phyloP scores from a whole-genome alignment of 176 grass and related monocot species.

The Eremochloa ophiuroides region DNA sequence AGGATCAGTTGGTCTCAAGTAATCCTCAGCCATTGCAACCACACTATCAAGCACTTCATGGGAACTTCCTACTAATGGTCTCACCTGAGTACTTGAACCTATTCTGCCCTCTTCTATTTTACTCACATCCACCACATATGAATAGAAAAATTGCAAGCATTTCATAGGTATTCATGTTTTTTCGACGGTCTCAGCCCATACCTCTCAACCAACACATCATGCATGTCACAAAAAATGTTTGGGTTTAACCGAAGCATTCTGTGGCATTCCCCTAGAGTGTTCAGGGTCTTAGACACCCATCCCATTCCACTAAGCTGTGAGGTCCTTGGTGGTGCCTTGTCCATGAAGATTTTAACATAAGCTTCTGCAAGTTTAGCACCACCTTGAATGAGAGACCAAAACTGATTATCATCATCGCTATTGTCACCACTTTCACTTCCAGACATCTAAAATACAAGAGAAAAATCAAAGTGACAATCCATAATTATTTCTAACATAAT shows the following conservation, averaged over 20 bases:
- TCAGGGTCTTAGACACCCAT: background rate
- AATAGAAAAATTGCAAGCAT: background rate
- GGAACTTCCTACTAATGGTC: background rate
- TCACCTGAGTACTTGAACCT: background rate
- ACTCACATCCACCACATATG: background rate
- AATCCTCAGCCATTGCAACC: background rate
- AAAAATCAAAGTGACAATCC: too few species aligned
- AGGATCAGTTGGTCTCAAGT: background rate
- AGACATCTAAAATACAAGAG: too few species aligned
- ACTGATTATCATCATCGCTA: background rate
- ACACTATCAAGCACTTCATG: background rate
- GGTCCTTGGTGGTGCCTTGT: background rate
- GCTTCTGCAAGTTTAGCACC: background rate
- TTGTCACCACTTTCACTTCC: background rate
- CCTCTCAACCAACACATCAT: background rate
- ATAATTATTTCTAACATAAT: too few species aligned
- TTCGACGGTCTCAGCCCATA: background rate
- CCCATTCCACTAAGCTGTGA: background rate
- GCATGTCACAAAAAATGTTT: background rate
- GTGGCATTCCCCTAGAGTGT: background rate
- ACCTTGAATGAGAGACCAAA: background rate
- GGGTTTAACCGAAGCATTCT: background rate
- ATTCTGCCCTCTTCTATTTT: background rate
- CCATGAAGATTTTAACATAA: background rate
- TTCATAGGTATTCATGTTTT: background rate